phyloP scores from a whole-genome alignment of 768 basidiomycete genomes.

The Mycena rebaudengoi region DNA sequence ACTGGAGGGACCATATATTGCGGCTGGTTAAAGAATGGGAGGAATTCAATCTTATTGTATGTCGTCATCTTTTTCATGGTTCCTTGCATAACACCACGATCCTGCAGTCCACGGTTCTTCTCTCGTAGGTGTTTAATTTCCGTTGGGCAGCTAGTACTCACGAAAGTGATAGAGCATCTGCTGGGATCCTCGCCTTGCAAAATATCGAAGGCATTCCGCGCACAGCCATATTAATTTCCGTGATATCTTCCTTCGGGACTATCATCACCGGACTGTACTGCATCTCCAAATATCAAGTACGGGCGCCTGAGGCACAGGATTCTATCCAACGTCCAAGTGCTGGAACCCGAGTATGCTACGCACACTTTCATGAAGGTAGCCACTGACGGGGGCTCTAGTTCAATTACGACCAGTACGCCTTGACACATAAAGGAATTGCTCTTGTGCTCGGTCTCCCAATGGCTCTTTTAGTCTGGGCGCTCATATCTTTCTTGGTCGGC shows the following conservation, averaged over 20 bases:
- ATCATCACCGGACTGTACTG: conserved; percentile 12
- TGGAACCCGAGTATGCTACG: background rate
- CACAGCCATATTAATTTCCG: conserved; percentile 14
- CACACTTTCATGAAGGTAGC: background rate
- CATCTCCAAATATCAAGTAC: conserved; percentile 13
- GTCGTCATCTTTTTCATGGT: background rate
- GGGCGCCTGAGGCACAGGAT: background rate
- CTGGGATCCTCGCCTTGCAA: conserved; percentile 11
- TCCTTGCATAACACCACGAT: background rate
- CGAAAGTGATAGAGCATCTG: conserved; percentile 1
- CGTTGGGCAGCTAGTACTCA: background rate
- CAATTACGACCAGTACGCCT: conserved; percentile 4
- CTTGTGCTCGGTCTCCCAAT: conserved; percentile 8
- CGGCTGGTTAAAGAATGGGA: conserved; percentile 18
- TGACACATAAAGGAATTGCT: conserved; percentile 8
- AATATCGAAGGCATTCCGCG: conserved; percentile 6
- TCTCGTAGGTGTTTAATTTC: background rate
- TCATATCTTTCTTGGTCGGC: conserved; percentile 8
- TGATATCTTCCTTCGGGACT: conserved; percentile 3
- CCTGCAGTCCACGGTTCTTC: conserved; percentile 5
- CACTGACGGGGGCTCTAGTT: background rate
- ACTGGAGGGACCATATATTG: conserved; percentile 11
- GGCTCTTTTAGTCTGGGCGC: conserved; percentile 14
- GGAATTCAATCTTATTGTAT: conserved; percentile 14
- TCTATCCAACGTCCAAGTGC: background rate